Base-by-base conservation (phyloP, 495 filamentous ascomycete genomes). In the Podospora didyma region DNA sequence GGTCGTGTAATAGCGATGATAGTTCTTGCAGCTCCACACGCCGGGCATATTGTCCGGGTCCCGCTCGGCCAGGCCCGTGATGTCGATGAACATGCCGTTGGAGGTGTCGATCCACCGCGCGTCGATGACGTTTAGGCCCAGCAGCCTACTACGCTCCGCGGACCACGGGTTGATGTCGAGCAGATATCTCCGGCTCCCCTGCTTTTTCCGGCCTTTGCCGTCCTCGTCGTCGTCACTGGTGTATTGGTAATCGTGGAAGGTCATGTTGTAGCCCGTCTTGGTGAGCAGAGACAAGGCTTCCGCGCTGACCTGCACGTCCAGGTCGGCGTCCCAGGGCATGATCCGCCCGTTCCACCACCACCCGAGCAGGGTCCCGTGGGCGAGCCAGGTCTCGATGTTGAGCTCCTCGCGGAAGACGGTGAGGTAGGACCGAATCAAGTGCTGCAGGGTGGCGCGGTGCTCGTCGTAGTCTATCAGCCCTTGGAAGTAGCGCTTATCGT, bases 281-380 rank as follows among this genome's bases (percentile, higher is more conserved):
- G 78, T 87, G 39, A 95, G 75, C 57, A 81, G 80, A 11, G 69
- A 62, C 28, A 92, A 71, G 1, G 88, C 90, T 14, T 75, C 69
- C 11, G 75, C 77, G 24, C 81, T 82, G 21, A 95, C 84, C 70
- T 95, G 90, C 3, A 86, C 87, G 65, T 95, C 90, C n/a, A 95
- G 75, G 69, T 95, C 89, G 79, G 83, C 89, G 67, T 95, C 90
- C 89, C 90, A 95, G 10, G 90, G 89, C 62, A 93, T 82, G 64
- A 90, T 81, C 73, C 83, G 81, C 17, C 85, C 87, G 64, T 90
- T 92, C 90, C 90, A 96, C 88, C 89, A 94, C 90, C 90, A 96
- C 12, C 90, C 90, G 47, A 96, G 72, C 46, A 96, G 74, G 16
- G 90, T 92, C 21, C 90, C 90, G 69, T 96, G 90, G 34, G 89